A percentile compares a stretch with the other conserved stretches of the same genome.
Conservation (phyloP, 441 rosid genomes). For the Erysimum pusillum region DNA sequence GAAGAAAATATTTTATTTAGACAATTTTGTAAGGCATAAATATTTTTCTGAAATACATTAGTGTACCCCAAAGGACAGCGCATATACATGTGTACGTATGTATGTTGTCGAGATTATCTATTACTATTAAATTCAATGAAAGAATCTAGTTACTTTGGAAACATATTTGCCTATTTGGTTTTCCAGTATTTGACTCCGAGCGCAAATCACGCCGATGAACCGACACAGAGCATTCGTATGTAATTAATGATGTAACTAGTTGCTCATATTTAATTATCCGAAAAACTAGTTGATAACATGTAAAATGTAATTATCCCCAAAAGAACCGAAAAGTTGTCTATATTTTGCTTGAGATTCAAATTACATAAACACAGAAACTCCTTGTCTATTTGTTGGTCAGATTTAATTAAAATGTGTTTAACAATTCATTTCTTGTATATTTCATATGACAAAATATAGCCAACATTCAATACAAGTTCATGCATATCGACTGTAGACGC, state of each 20-base stretch:
- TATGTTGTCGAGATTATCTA: background rate
- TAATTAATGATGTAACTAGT: slow-evolving; percentile 29
- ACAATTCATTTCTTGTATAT: background rate
- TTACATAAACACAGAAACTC: background rate
- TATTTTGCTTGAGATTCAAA: slow-evolving; percentile 20
- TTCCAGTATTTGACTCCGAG: slow-evolving; percentile 18
- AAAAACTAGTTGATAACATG: background rate
- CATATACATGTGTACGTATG: slow-evolving; percentile 10
- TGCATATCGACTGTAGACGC: slow-evolving; percentile 14
- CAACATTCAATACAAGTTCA: background rate
- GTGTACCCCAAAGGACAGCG: slow-evolving; percentile 27
- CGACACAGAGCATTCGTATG: slow-evolving; percentile 24
- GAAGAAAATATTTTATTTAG: background rate
- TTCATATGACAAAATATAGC: background rate
- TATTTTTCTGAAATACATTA: slow-evolving; percentile 17
- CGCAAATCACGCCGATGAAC: slow-evolving; percentile 40
- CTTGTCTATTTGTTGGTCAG: background rate
- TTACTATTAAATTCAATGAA: background rate
- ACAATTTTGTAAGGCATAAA: background rate
- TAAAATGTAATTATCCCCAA: background rate
- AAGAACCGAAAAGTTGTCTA: slow-evolving; percentile 26
- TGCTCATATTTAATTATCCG: background rate
- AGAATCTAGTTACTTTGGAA: slow-evolving; percentile 29
- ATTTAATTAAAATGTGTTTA: background rate
- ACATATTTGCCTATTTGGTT: slow-evolving; percentile 16